Conservation (phyloP, 202 grass and related monocot genomes). For the Setaria viridis region DNA sequence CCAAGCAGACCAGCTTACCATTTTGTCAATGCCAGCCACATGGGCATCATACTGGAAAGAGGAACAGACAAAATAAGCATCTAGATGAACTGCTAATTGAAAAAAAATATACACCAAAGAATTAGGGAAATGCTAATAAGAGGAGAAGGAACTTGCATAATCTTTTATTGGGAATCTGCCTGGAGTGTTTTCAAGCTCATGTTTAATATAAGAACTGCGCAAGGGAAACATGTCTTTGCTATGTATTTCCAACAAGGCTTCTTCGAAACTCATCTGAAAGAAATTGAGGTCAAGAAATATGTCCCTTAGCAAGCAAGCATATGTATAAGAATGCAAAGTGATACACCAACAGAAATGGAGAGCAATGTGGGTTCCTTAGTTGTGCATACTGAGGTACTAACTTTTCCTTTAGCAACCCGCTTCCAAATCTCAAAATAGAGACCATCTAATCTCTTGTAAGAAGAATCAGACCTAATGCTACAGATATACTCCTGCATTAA, state of each 20-base stretch:
- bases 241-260: background rate
- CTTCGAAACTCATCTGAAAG: slow-evolving; percentile 8
- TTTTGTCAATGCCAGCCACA: slow-evolving; percentile 1
- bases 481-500: slow-evolving; percentile 12
- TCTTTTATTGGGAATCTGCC: background rate
- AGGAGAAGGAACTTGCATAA: background rate
- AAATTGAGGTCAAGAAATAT: background rate
- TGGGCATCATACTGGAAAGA: slow-evolving; percentile 23
- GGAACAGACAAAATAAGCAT: background rate
- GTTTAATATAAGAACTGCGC: background rate
- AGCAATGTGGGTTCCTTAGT: background rate
- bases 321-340: background rate
- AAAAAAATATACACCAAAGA: background rate
- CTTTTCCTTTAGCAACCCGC: slow-evolving; percentile 22
- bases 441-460: background rate
- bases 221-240: background rate
- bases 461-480: background rate
- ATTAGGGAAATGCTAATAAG: background rate
- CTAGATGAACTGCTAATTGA: background rate
- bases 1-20: slow-evolving; percentile 3
- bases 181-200: background rate
- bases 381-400: slow-evolving; percentile 8
- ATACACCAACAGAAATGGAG: background rate
- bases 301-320: slow-evolving; percentile 1
- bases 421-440: slow-evolving; percentile 48